Conservation (phyloP, 768 basidiomycete species). For the Brasilioporus rufonigricans region DNA sequence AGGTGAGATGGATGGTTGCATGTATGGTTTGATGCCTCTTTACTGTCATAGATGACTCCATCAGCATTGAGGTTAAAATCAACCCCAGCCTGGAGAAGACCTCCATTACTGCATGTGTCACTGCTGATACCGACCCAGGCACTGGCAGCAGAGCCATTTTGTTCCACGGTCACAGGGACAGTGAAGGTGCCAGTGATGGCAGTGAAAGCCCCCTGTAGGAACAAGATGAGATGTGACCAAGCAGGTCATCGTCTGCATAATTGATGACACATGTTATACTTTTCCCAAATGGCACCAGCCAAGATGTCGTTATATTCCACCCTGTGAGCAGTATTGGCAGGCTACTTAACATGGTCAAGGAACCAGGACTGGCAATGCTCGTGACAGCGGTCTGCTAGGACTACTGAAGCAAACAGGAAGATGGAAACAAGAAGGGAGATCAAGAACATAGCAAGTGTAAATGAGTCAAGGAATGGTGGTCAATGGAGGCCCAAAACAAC, state of each 20-base stretch:
- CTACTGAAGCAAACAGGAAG: no score
- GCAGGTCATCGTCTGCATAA: no score
- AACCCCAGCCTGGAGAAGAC: not conserved
- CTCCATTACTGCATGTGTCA: not conserved
- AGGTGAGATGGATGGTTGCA: not conserved
- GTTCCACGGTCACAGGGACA: not conserved
- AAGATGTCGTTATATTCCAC: no score
- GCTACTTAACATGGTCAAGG: not conserved
- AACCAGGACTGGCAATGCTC: not conserved
- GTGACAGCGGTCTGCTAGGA: no score
- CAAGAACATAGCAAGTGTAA: no score
- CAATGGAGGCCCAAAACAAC: no score
- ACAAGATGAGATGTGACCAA: not conserved
- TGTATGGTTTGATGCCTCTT: not conserved
- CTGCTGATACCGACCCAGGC: slow-evolving; percentile 10
- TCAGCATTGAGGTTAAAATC: not conserved
- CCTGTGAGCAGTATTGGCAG: not conserved
- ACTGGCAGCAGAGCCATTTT: not conserved
- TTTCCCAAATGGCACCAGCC: no score
- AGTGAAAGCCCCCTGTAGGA: slow-evolving; percentile 3
- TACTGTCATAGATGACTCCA: not conserved
- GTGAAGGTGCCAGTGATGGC: not conserved
- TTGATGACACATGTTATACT: no score
- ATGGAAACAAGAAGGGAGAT: no score
- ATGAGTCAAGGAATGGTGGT: no score